Base-by-base conservation (phyloP, 1,139 yeast species). In the Candida buenavistaensis region DNA sequence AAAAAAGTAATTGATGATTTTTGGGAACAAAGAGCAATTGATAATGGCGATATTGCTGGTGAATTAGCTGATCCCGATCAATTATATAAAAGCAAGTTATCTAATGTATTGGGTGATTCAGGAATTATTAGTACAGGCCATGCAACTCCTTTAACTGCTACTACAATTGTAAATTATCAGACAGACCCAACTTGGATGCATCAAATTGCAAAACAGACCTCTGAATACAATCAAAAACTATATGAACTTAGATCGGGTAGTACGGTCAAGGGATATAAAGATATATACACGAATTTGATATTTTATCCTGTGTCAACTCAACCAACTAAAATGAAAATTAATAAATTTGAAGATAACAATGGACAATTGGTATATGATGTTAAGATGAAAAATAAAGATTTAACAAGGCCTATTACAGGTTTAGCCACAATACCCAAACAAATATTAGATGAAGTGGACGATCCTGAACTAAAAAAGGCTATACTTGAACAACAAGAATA, bases 101-200 rank as follows among this genome's bases (percentile, higher is more conserved):
- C 47, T 4, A 46, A 38, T 32, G 36, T 46, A 10, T 41, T 46
- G 30, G 54, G 51, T 14, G 53, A 48, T 23, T 58, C 51, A 6
- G 34, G 43, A 3, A 30, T 32, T 12, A 41, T 43, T 15, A 38
- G 51, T 3, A 50, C 45, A 20, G 50, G 51, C 7, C 57, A 52
- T 28, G 52, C 68, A 21, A 59, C 68, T 27, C 65, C 69, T 13
- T 54, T 64, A 17, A 52, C 68, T 7, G 68, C 69, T 7, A 59
- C 72, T 3, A 70, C 75, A 7, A 50, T 62, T 31, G 64, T 68
- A 19, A 61, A 62, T 44, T 64, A 68, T 51, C 71, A 71, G 50
- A 73, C 80, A 11, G 89, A 86, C 45, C 84, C 82, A 21, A 80
- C 86, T 35, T 92, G 97, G 97, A 75, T 88, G 65, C 78, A 78